Evolutionary conservation across 2,329 filamentous ascomycete species (phyloP).

Genomic region (Alternaria novae-zelandiae): DNA sequence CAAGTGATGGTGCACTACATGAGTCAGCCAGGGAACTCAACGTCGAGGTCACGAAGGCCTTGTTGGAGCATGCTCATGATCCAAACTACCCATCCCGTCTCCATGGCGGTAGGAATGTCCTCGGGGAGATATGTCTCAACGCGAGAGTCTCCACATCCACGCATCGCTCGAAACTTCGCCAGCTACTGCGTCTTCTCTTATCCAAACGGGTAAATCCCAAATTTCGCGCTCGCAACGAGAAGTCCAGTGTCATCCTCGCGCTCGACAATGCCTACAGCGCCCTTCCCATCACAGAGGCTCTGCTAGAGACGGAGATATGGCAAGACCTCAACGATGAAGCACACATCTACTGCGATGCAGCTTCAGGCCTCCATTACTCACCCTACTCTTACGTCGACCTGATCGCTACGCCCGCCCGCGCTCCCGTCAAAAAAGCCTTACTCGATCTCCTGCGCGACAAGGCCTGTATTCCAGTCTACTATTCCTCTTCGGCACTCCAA

Average conservation of each 20-base stretch:
- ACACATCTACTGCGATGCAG: constrained; percentile 47
- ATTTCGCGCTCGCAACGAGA: constrained; percentile 61
- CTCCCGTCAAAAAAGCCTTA: constrained; percentile 24
- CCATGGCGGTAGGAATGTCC: constrained; percentile 67
- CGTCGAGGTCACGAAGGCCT: constrained; percentile 60
- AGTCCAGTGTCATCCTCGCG: constrained; percentile 66
- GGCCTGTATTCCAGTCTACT: constrained; percentile 40
- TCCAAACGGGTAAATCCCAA: constrained; percentile 63
- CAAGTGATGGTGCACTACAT: constrained; percentile 71
- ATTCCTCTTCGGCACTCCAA: constrained; percentile 46
- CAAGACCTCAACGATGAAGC: constrained; percentile 67
- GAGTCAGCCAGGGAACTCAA: constrained; percentile 68
- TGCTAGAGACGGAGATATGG: constrained; percentile 70
- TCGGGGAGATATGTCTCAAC: constrained; percentile 68
- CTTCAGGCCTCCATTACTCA: constrained; percentile 65
- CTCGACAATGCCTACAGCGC: constrained; percentile 63
- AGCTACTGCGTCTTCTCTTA: constrained; percentile 63
- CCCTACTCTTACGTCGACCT: constrained; percentile 66
- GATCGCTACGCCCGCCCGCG: constrained; percentile 27
- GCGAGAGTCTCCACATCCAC: constrained; percentile 54
- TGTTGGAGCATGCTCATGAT: constrained; percentile 67
- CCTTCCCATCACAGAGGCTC: constrained; percentile 61
- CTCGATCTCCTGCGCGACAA: constrained; percentile 43
- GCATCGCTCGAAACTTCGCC: constrained; percentile 36
- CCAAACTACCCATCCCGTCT: constrained; percentile 69